phyloP scores from a whole-genome alignment of 345 rosid species.

The Isatis tinctoria region DNA sequence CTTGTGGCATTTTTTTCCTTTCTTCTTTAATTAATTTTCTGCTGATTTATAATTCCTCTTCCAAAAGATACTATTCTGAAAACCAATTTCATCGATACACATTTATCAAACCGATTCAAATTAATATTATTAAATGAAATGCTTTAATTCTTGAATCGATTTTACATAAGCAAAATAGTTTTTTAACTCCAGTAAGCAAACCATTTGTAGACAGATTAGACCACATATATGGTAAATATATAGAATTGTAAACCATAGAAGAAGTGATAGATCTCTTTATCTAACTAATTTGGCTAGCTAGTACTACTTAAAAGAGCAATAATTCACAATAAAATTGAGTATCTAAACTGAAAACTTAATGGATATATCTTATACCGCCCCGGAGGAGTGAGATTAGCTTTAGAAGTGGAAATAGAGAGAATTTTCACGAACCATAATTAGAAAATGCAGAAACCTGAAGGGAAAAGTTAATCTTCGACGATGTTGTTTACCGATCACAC shows the following conservation, averaged over 20 bases:
- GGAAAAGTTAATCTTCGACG: background rate
- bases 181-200: background rate
- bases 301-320: background rate
- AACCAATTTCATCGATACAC: background rate
- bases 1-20: slow-evolving; percentile 61
- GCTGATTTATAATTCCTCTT: background rate
- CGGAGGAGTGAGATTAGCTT: background rate
- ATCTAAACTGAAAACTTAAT: background rate
- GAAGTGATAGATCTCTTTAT: background rate
- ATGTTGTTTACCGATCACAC: slow-evolving; percentile 15
- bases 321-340: background rate
- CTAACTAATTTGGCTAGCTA: background rate
- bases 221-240: too few relatives aligned
- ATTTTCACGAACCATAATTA: background rate
- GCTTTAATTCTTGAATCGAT: background rate
- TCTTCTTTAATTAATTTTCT: background rate
- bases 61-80: background rate
- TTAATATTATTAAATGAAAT: too few relatives aligned
- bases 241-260: background rate
- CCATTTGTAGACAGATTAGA: background rate
- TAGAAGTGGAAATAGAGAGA: background rate
- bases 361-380: background rate
- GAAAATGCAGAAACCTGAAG: background rate
- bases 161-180: background rate
- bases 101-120: background rate